phyloP scores from a whole-genome alignment of 306 rosid genomes.

The Vigna trinervia region DNA sequence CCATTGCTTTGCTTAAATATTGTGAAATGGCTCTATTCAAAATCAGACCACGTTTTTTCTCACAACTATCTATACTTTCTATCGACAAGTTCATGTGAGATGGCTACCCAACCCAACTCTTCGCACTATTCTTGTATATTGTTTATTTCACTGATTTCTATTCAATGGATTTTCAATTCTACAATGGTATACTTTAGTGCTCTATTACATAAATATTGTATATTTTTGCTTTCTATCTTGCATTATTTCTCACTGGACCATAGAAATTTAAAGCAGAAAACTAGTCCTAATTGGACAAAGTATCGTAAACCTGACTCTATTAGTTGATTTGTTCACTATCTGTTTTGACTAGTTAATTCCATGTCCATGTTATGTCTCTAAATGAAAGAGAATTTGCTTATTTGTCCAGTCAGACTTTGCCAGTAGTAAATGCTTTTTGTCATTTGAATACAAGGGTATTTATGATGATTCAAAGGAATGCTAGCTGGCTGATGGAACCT shows the following conservation, averaged over 20 bases:
- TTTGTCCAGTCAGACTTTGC: not conserved
- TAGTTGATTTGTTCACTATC: not conserved
- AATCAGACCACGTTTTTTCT: no score
- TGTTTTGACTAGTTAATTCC: constrained; percentile 3
- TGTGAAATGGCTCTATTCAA: no score
- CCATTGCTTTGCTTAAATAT: no score
- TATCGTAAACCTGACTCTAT: not conserved
- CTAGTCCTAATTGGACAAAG: not conserved
- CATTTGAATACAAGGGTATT: not conserved
- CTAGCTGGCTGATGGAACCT: constrained; percentile 14
- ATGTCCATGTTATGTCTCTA: not conserved
- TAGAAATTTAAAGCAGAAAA: not conserved
- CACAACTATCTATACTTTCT: no score
- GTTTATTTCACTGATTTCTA: no score
- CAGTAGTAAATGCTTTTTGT: not conserved
- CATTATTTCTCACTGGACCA: not conserved
- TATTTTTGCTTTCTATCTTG: not conserved
- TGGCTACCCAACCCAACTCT: no score
- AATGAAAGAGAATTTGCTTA: not conserved
- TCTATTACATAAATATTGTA: no score
- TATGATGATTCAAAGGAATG: not conserved
- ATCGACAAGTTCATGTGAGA: no score
- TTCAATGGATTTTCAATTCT: no score
- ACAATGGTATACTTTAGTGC: no score
- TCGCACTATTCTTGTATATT: no score